Evolutionary conservation across 768 basidiomycete species (phyloP).

Genomic region (Kwoniella mangroviensis): DNA sequence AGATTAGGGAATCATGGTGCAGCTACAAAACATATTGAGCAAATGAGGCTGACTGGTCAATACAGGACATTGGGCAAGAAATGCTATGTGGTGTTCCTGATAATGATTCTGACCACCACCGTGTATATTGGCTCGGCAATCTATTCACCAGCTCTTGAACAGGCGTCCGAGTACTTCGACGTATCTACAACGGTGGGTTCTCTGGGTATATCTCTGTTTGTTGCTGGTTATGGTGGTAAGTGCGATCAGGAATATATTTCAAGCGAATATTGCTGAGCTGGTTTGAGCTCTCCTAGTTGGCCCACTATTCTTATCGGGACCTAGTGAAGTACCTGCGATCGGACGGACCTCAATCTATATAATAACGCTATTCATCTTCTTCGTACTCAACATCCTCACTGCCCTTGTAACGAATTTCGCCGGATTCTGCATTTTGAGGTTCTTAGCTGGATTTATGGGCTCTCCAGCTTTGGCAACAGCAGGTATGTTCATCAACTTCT

Average conservation of each 20-base stretch:
- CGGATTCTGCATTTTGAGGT: constrained; percentile 37
- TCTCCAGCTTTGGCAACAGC: constrained; percentile 45
- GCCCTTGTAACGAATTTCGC: constrained; percentile 36
- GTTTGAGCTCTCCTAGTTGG: constrained; percentile 15
- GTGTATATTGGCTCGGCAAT: constrained; percentile 41
- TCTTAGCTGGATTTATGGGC: constrained; percentile 45
- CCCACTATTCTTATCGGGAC: constrained; percentile 40
- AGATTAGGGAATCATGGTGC: no score
- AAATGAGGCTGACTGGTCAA: no score
- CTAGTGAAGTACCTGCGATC: constrained; percentile 43
- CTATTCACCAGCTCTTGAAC: constrained; percentile 33
- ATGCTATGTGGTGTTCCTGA: constrained; percentile 31
- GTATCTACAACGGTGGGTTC: constrained; percentile 29
- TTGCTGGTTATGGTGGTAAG: constrained; percentile 31
- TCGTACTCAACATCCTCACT: constrained; percentile 34
- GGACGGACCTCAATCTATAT: constrained; percentile 44
- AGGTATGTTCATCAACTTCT: constrained; percentile 16
- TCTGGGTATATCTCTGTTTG: constrained; percentile 47
- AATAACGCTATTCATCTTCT: constrained; percentile 36
- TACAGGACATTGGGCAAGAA: constrained; percentile 34
- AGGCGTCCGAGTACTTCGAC: constrained; percentile 39
- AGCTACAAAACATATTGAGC: no score
- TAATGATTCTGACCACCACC: constrained; percentile 41
- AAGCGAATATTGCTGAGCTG: background rate
- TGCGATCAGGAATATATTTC: background rate